Conservation (phyloP, 2,329 filamentous ascomycete genomes). For the Alternaria gaisen region DNA sequence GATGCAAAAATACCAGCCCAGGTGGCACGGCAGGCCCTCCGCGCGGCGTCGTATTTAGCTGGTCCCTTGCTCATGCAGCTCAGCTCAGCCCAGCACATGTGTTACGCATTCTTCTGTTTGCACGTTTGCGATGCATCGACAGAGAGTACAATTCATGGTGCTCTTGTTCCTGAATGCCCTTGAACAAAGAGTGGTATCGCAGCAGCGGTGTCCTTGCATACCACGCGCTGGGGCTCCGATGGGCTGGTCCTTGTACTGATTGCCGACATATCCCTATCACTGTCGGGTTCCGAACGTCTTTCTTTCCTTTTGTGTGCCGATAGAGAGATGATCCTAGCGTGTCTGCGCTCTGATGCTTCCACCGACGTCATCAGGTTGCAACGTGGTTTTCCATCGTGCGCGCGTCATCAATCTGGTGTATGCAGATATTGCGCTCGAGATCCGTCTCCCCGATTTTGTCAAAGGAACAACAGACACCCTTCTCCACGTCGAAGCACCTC, state of each 20-base stretch:
- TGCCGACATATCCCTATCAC: neutral
- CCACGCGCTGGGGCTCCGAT: neutral
- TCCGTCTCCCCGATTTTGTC: constrained; percentile 6
- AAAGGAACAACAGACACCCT: neutral
- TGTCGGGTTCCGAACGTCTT: constrained; percentile 3
- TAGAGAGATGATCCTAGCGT: neutral
- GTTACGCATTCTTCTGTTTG: neutral
- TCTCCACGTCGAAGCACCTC: neutral
- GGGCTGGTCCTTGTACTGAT: neutral
- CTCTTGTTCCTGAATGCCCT: neutral
- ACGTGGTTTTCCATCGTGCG: neutral
- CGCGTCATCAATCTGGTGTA: neutral
- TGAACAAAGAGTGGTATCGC: neutral
- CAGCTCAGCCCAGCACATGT: neutral
- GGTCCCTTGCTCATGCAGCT: constrained; percentile 1
- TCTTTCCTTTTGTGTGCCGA: neutral
- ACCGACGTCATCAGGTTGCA: constrained; percentile 8
- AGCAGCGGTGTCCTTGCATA: constrained; percentile 5
- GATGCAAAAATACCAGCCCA: constrained; percentile 3
- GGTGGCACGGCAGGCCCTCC: constrained; percentile 4
- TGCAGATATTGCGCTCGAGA: constrained; percentile 7
- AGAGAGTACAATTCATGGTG: neutral
- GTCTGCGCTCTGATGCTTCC: neutral
- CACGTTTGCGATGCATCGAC: neutral
- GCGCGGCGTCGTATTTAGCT: constrained; percentile 1